Evolutionary conservation across 2,329 filamentous ascomycete species (phyloP), one percentile per base, ranked within the genome.

Genomic region (Sphaerulina musiva): DNA sequence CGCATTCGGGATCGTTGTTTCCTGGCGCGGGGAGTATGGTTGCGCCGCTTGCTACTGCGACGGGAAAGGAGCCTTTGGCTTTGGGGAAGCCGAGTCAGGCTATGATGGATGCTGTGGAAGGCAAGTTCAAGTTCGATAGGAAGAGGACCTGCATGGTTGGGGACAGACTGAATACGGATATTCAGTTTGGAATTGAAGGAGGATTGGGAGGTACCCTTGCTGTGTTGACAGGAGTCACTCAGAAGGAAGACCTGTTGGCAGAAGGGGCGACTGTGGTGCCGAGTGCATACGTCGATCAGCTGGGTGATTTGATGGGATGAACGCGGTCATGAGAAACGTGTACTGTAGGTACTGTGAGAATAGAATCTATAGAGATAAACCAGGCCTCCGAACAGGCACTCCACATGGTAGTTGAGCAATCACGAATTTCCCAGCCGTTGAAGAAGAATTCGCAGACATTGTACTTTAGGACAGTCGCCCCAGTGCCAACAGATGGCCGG

Each of bases 51-150:
- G 78, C 85, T 51, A 86, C 86, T 59, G 74, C 75, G 3, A 74
- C 73, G 14, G 79, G 79, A 2, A 73, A 81, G 68, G 78, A 86
- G 64, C 92, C 93, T 0, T 73, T 89, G 32, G 84, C 88, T 2
- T 75, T 97, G 40, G 93, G 93, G 0, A 98, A 98, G 75, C 93
- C 93, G 2, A 95, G 89, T 69, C 90, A 95, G 75, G 92, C 92
- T 3, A 98, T 98, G 93, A 95, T 98, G 92, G 92, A 97, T 70
- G 90, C 93, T 2, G 87, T 98, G 54, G 92, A 97, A 76, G 92
- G 92, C 55, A 95, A 95, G 72, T 96, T 97, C 71, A 80, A 87
- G 62, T 86, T 98, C 51, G 85, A 97, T 70, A 81, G 91, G 38
- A 81, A 79, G 56, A 83, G 83, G 63, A 88, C 93, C 1, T 97